A percentile compares a stretch with the other conserved stretches of the same genome.
Conservation (phyloP, 495 filamentous ascomycete genomes). For the Penicillium verhagenii region DNA sequence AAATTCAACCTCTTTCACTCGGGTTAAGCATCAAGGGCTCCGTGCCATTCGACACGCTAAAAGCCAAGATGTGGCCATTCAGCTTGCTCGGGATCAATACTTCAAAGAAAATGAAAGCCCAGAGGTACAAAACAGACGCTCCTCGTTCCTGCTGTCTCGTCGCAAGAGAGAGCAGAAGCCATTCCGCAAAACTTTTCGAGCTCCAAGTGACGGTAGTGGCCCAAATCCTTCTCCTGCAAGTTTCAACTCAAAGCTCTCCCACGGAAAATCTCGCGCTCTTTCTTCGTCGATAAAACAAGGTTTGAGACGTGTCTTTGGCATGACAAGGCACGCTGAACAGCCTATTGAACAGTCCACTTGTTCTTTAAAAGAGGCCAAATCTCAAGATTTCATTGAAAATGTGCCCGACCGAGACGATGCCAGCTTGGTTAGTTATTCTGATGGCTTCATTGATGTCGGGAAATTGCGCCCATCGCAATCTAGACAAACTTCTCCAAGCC, state of each 20-base stretch:
- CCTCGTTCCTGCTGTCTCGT: constrained; percentile 47
- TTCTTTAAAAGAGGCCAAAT: neutral
- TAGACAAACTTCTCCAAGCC: constrained; percentile 37
- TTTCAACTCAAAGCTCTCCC: constrained; percentile 33
- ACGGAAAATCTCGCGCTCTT: constrained; percentile 55
- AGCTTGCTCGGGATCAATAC: constrained; percentile 49
- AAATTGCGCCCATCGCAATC: constrained; percentile 4
- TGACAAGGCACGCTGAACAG: constrained; percentile 41
- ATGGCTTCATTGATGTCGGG: neutral
- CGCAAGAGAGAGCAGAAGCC: constrained; percentile 48
- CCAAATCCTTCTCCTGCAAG: constrained; percentile 23
- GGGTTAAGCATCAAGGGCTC: constrained; percentile 27
- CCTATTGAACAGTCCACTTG: neutral
- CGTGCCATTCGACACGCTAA: constrained; percentile 28
- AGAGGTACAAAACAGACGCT: constrained; percentile 39
- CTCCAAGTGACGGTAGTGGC: constrained; percentile 40
- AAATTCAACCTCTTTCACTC: constrained; percentile 65
- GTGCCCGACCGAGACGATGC: neutral
- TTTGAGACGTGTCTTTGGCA: constrained; percentile 57
- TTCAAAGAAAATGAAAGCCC: constrained; percentile 34
- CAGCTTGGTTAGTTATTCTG: neutral
- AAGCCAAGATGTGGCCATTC: constrained; percentile 48
- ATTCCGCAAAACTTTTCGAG: constrained; percentile 62
- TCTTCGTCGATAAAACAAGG: constrained; percentile 62
- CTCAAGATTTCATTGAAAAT: neutral